Base-by-base conservation (phyloP, 2,329 filamentous ascomycete genomes). In the Trichophyton rubrum region DNA sequence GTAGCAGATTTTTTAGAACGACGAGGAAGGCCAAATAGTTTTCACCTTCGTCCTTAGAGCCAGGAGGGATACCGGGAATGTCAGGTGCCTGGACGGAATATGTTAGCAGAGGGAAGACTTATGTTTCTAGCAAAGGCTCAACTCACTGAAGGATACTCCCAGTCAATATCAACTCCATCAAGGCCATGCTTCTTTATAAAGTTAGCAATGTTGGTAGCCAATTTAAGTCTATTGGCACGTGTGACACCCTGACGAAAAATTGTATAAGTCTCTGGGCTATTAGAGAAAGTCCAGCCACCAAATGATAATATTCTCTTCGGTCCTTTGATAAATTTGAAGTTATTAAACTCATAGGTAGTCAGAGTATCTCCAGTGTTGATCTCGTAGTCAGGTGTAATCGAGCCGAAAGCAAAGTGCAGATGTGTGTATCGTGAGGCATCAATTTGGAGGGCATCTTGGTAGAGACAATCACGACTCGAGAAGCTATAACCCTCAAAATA, bases 231-330 rank as follows among this genome's bases (percentile, higher is more conserved):
- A 61, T 80, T 79, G 1, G 60, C 68, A 1, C 66, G 66, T 53
- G 62, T 68, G 3, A 74, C 68, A 15, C 61, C 73, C 8, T 72
- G 62, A 7, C 75, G 68, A 58, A 78, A 71, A 40, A 76, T 72
- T n/a, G 61, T 53, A 61, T 70, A 75, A 0, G 72, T 74, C 1
- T 51, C 66, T 0, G 73, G 68, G 1, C 68, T 66, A 0, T 75
- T 77, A 2, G 70, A 75, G 61, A 72, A 72, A 38, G 65, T 67
- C 77, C 77, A 77, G 24, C 76, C 75, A 17, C 76, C 75, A 61
- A 78, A 56, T 3, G 51, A 33, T 6, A 58, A 7, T 1, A 58
- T 58, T 15, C 35, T 40, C 15, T 58, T 58, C 2, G 33, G 11
- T 8, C 22, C 17, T 33, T 22, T 3, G 17, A 59, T 11, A 11